Base-by-base conservation (phyloP, 768 basidiomycete species). In the Pholiota microspora region DNA sequence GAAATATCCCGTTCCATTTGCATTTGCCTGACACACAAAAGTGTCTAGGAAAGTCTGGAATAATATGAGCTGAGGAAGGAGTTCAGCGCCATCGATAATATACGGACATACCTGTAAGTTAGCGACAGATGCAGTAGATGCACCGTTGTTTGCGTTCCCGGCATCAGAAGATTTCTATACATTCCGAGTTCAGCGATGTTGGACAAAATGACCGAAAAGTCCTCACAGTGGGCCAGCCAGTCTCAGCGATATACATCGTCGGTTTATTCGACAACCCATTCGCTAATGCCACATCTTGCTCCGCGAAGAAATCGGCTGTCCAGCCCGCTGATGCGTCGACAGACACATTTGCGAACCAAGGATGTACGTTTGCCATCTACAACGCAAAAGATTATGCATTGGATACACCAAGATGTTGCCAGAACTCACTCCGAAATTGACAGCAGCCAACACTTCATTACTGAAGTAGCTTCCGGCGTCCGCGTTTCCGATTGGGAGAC, bases 391-490 rank as follows among this genome's bases (percentile, higher is more conserved):
- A 24, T 32, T 21, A 12, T 51, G 32, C 27, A n/a, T n/a, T n/a
- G n/a, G n/a, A n/a, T n/a, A n/a, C n/a, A n/a, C n/a, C 45, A 47
- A 57, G 45, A 38, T n/a, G n/a, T n/a, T n/a, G n/a, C n/a, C n/a
- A n/a, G n/a, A n/a, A 74, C 80, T 28, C 67, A 87, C 85, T 49
- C 88, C 89, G 61, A 85, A 92, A 63, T 91, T 86, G 36, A 86
- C 77, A 10, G 72, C 75, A 42, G 67, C 64, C 3, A 93, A 73
- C 18, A 96, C 82, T 58, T 79, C 58, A 2, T 72, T 85, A 65
- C 89, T 93, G 74, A 95, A 90, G 71, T 84, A 89, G 53, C 83
- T 83, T 18, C 94, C 94, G 9, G 94, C 94, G 63, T 97, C 94
- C 10, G 91, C 78, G 13, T 79, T 89, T 27, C 93, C 92, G 16